Conservation (phyloP, 148 eudicot species). For the Camellia lanceoleosa region DNA sequence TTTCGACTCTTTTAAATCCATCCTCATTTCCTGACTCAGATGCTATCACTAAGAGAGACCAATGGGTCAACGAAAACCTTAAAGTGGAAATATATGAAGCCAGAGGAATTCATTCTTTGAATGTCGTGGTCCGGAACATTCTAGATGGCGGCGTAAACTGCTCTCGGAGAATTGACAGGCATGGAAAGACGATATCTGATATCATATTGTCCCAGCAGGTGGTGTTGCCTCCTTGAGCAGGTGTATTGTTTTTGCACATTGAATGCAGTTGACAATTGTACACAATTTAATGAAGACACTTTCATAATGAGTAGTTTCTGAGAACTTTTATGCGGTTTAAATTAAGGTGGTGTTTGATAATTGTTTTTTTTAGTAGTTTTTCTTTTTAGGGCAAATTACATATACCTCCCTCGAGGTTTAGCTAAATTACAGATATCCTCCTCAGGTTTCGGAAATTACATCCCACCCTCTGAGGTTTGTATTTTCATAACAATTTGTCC, state of each 20-base stretch:
- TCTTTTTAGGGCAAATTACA: too few species aligned
- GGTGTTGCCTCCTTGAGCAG: conserved; percentile 50
- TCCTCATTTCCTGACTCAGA: conserved; percentile 59
- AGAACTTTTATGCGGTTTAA: too few species aligned
- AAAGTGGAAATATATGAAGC: conserved; percentile 83
- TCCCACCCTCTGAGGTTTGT: too few species aligned
- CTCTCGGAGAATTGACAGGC: conserved; percentile 89
- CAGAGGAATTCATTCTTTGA: conserved; percentile 64
- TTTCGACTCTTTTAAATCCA: conserved; percentile 55
- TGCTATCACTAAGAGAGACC: conserved; percentile 48
- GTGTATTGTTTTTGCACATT: not conserved
- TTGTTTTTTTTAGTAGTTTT: too few species aligned
- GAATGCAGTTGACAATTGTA: not conserved
- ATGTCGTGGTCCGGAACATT: conserved; percentile 79
- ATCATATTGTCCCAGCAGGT: conserved; percentile 71
- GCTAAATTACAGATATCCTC: too few species aligned
- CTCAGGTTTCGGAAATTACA: too few species aligned
- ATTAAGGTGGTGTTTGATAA: too few species aligned
- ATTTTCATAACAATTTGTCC: too few species aligned
- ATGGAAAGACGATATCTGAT: conserved; percentile 87
- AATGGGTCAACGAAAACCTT: conserved; percentile 67
- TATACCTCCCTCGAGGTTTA: too few species aligned
- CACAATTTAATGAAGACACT: not conserved
- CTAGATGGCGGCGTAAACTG: conserved; percentile 96
- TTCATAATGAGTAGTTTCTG: too few species aligned